These are phyloP conservation scores for Paramecium octaurelia DNA, from an alignment of 73 alveolate genomes.

Conservation along the genomic window DNA sequence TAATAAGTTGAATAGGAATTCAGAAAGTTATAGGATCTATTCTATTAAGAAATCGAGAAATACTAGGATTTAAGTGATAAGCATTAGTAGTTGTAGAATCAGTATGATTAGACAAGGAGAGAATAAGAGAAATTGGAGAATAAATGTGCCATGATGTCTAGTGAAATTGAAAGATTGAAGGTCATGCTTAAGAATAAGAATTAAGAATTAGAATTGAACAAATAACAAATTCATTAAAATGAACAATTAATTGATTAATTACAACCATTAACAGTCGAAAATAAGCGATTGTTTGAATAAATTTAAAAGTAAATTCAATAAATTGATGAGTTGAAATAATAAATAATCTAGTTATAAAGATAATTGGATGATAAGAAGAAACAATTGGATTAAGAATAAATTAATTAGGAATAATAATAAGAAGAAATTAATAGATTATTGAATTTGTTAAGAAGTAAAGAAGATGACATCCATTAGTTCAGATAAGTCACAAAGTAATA, in stretches of 20 bases:
- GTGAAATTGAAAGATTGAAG: slow-evolving; percentile 32
- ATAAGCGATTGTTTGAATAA: slow-evolving; percentile 13
- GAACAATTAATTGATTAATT: not conserved
- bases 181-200: not conserved
- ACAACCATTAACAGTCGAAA: not conserved
- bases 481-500: not conserved
- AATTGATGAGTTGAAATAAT: not conserved
- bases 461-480: not conserved
- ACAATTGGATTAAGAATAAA: not conserved
- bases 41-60: not conserved
- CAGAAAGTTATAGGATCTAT: not conserved
- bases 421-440: not conserved
- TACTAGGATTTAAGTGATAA: slow-evolving; percentile 37
- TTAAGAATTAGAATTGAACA: not conserved
- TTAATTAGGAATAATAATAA: not conserved
- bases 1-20: not conserved
- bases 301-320: not conserved
- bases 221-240: not conserved
- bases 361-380: not conserved
- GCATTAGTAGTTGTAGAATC: not conserved
- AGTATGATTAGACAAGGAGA: not conserved
- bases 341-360: not conserved
- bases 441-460: not conserved
- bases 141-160: not conserved
- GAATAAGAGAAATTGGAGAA: not conserved